Evolutionary conservation across 805 yeast genomes (phyloP).

Genomic region (Nakazawaea populi): DNA sequence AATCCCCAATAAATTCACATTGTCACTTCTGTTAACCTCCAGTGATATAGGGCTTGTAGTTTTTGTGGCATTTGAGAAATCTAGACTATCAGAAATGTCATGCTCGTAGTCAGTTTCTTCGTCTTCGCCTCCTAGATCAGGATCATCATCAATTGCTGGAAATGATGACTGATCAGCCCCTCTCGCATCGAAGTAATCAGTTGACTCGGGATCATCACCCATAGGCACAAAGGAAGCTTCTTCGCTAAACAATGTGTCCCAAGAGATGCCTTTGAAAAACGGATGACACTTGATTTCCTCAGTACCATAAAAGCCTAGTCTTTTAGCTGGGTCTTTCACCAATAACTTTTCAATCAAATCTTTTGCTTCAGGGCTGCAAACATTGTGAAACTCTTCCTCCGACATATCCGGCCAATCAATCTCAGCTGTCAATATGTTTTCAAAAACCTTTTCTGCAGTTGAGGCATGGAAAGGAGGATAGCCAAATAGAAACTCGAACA

Average conservation of each 20-base stretch:
- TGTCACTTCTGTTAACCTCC: conserved; percentile 8
- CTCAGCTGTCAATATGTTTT: conserved; percentile 64
- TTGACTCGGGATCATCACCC: conserved; percentile 73
- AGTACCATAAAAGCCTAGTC: conserved; percentile 79
- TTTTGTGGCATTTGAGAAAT: conserved; percentile 8
- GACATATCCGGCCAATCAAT: conserved; percentile 81
- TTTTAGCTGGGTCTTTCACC: conserved; percentile 50
- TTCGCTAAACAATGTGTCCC: conserved; percentile 67
- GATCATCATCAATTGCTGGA: conserved; percentile 37
- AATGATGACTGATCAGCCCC: conserved; percentile 76
- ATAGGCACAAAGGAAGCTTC: conserved; percentile 82
- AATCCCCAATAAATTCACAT: conserved; percentile 30
- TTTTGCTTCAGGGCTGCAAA: conserved; percentile 61
- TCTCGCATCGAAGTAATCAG: conserved; percentile 86
- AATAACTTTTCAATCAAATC: conserved; percentile 66
- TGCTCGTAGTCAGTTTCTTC: conserved; percentile 10
- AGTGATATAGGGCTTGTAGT: conserved; percentile 1
- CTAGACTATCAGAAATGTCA: conserved; percentile 8
- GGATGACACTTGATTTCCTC: conserved; percentile 76
- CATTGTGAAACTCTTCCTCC: conserved; percentile 43
- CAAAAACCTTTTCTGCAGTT: conserved; percentile 75
- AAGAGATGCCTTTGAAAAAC: conserved; percentile 64
- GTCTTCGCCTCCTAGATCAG: conserved; percentile 22
- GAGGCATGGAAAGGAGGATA: conserved; percentile 91
- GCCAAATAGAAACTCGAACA: conserved; percentile 89